Evolutionary conservation across 1,284 basidiomycete genomes (phyloP).

Genomic region (Malassezia furfur): DNA sequence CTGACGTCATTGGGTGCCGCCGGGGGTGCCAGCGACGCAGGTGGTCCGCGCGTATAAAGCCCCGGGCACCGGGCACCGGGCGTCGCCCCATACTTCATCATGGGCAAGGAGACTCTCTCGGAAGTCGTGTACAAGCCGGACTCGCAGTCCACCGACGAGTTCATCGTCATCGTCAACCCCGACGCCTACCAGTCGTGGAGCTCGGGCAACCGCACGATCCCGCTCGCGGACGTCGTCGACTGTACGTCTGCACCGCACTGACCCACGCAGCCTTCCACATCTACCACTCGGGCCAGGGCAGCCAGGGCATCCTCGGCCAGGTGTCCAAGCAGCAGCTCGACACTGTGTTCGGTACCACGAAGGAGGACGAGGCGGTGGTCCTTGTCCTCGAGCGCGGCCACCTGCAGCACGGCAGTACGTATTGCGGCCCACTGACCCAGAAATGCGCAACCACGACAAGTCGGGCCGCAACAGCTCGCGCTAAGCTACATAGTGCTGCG

Average conservation of each 20-base stretch:
- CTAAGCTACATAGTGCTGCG: background rate
- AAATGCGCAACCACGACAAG: background rate
- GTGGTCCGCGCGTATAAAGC: background rate
- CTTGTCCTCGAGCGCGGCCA: slow-evolving; percentile 44
- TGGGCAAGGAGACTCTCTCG: slow-evolving; percentile 23
- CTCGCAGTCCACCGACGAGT: slow-evolving; percentile 48
- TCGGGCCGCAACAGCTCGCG: slow-evolving; percentile 1
- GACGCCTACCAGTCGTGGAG: slow-evolving; percentile 47
- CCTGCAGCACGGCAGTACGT: slow-evolving; percentile 22
- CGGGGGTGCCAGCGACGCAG: background rate
- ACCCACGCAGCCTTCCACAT: slow-evolving; percentile 41
- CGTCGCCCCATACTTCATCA: background rate
- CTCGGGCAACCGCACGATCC: slow-evolving; percentile 48
- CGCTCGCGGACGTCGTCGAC: slow-evolving; percentile 49
- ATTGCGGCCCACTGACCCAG: background rate
- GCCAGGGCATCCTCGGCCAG: slow-evolving; percentile 48
- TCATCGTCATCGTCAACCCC: slow-evolving; percentile 47
- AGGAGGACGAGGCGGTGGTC: slow-evolving; percentile 44
- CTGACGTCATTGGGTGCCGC: background rate
- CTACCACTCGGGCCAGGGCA: slow-evolving; percentile 48
- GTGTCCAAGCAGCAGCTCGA: slow-evolving; percentile 49
- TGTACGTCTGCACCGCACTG: slow-evolving; percentile 12
- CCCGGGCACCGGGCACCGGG: background rate
- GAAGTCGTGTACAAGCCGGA: slow-evolving; percentile 48
- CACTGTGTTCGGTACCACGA: slow-evolving; percentile 43